Evolutionary conservation across 2,329 filamentous ascomycete genomes (phyloP).

Genomic region (Hysterium pulicare): DNA sequence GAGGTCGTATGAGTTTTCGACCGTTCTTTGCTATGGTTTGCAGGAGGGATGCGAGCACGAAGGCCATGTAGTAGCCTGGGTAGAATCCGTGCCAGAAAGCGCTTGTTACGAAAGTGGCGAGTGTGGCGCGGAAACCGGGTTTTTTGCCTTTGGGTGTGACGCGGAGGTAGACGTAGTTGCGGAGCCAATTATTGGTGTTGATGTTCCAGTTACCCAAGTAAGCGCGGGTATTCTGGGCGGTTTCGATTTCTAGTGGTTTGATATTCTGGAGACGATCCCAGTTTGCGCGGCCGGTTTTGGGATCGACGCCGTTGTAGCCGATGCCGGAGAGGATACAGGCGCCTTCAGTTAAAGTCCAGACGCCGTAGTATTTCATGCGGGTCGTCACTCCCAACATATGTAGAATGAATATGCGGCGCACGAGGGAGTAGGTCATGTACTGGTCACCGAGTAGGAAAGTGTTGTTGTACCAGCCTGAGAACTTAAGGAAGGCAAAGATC

Average conservation of each 20-base stretch:
- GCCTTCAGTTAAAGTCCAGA: constrained; percentile 90
- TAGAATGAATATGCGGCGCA: constrained; percentile 71
- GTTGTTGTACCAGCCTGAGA: constrained; percentile 65
- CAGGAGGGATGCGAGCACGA: constrained; percentile 83
- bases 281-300: constrained; percentile 75
- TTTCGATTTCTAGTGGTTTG: constrained; percentile 78
- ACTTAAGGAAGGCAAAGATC: constrained; percentile 73
- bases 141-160: constrained; percentile 96
- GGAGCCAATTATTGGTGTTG: constrained; percentile 95
- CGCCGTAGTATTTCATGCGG: constrained; percentile 92
- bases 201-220: constrained; percentile 97
- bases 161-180: constrained; percentile 92
- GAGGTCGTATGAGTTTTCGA: constrained; percentile 83
- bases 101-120: constrained; percentile 91
- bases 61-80: constrained; percentile 90
- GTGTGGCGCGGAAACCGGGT: constrained; percentile 88
- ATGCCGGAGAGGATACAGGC: constrained; percentile 91
- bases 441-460: constrained; percentile 61
- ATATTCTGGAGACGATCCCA: constrained; percentile 94
- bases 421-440: constrained; percentile 65
- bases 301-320: constrained; percentile 90
- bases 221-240: constrained; percentile 87
- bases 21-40: constrained; percentile 94
- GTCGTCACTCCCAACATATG: constrained; percentile 80
- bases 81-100: constrained; percentile 99